These are phyloP conservation scores for Neonectria neomacrospora DNA, from an alignment of 2,329 filamentous ascomycete species.

Conservation along the genomic window DNA sequence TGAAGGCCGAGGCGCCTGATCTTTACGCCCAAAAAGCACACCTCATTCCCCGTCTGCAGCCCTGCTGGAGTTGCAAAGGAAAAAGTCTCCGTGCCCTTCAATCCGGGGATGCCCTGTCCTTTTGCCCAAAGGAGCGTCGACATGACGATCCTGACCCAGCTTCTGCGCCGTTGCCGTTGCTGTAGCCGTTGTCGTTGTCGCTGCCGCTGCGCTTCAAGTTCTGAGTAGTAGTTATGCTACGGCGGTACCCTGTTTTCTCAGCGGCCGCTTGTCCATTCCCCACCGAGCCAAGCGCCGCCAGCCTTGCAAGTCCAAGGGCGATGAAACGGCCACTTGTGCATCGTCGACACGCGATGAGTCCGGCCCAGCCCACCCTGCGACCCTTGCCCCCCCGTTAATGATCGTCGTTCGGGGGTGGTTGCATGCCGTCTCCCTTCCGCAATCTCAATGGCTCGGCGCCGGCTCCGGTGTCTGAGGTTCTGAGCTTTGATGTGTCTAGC, in stretches of 20 bases:
- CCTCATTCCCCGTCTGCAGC: constrained; percentile 1
- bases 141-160: constrained; percentile 2
- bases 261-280: constrained; percentile 27
- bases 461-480: constrained; percentile 26
- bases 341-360: constrained; percentile 15
- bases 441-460: constrained; percentile 30
- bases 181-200: background rate
- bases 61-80: background rate
- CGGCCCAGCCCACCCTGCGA: constrained; percentile 10
- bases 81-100: constrained; percentile 19
- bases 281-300: constrained; percentile 24
- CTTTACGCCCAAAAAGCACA: background rate
- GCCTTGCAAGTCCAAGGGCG: constrained; percentile 32
- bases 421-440: constrained; percentile 32
- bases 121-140: constrained; percentile 1
- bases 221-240: too few relatives aligned
- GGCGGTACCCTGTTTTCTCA: constrained; percentile 16
- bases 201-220: background rate
- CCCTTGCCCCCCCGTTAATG: constrained; percentile 23
- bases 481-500: constrained; percentile 14
- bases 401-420: constrained; percentile 27
- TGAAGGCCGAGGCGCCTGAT: constrained; percentile 1
- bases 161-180: background rate
- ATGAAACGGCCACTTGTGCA: constrained; percentile 34
- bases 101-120: background rate